These are phyloP conservation scores for Gaertneriomyces sp. DNA, from an alignment of 192 early-diverging fungal species.

Conservation along the genomic window DNA sequence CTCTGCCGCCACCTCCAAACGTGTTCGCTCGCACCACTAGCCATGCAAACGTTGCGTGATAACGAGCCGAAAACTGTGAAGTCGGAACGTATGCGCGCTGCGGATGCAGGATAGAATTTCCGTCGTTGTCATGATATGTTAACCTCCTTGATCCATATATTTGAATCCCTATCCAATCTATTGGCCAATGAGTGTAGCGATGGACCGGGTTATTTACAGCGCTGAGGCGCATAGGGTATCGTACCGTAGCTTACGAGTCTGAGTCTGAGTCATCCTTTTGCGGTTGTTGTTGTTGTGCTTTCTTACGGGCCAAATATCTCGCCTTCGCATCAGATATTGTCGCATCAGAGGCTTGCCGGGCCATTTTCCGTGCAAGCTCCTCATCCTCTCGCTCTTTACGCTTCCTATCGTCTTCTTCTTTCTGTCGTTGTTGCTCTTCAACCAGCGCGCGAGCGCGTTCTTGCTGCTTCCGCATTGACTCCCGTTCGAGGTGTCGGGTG, in stretches of 20 bases:
- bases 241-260: background rate
- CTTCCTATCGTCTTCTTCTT: constrained; percentile 29
- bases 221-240: too few relatives aligned
- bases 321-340: constrained; percentile 43
- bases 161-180: too few relatives aligned
- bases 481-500: constrained; percentile 14
- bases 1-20: too few relatives aligned
- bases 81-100: too few relatives aligned
- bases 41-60: too few relatives aligned
- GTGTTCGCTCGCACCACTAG: too few relatives aligned
- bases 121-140: too few relatives aligned
- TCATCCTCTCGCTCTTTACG: constrained; percentile 22
- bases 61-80: too few relatives aligned
- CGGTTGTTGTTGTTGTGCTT: constrained; percentile 18
- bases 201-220: too few relatives aligned
- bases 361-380: constrained; percentile 28
- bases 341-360: constrained; percentile 36
- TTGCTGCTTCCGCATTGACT: constrained; percentile 25
- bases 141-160: too few relatives aligned
- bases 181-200: too few relatives aligned
- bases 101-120: too few relatives aligned
- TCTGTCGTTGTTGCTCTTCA: constrained; percentile 22
- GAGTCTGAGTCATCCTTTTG: constrained; percentile 9
- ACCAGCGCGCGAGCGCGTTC: constrained; percentile 24
- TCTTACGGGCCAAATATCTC: constrained; percentile 44